Evolutionary conservation across 192 early-diverging fungal species (phyloP).

Genomic region (Umbelopsis sp.): DNA sequence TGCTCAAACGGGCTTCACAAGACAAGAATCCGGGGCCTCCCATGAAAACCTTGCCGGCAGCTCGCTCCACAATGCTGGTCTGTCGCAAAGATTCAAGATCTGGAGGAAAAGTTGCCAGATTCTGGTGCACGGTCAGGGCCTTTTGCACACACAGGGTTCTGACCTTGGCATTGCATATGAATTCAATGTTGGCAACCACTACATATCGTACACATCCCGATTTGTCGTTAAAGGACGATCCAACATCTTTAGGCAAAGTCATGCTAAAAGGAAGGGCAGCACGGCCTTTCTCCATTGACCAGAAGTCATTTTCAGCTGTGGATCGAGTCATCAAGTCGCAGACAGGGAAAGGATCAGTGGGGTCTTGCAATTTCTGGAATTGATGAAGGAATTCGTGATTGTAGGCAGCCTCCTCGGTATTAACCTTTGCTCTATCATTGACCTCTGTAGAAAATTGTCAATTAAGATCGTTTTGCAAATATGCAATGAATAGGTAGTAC

Average conservation of each 20-base stretch:
- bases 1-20: conserved; percentile 7
- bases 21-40: not conserved
- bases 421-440: conserved; percentile 7
- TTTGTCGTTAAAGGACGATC: conserved; percentile 5
- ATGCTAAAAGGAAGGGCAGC: conserved; percentile 11
- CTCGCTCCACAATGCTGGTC: conserved; percentile 4
- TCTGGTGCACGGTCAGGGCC: not conserved
- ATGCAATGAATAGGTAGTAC: not conserved
- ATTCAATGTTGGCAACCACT: conserved; percentile 1
- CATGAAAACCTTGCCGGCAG: conserved; percentile 2
- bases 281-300: conserved; percentile 15
- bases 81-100: conserved; percentile 1
- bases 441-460: conserved; percentile 9
- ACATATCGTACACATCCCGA: conserved; percentile 7
- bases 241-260: not conserved
- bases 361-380: conserved; percentile 7
- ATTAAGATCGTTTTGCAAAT: not conserved
- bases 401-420: conserved; percentile 6
- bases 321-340: conserved; percentile 13
- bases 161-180: conserved; percentile 4
- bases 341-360: not conserved
- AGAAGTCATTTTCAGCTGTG: not conserved
- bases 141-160: conserved; percentile 4
- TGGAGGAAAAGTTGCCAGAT: not conserved
- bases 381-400: conserved; percentile 11